Evolutionary conservation across 352 stramenopile genomes (phyloP), one percentile per base, ranked within the genome.

Genomic region (Thalassiosira pacifica): DNA sequence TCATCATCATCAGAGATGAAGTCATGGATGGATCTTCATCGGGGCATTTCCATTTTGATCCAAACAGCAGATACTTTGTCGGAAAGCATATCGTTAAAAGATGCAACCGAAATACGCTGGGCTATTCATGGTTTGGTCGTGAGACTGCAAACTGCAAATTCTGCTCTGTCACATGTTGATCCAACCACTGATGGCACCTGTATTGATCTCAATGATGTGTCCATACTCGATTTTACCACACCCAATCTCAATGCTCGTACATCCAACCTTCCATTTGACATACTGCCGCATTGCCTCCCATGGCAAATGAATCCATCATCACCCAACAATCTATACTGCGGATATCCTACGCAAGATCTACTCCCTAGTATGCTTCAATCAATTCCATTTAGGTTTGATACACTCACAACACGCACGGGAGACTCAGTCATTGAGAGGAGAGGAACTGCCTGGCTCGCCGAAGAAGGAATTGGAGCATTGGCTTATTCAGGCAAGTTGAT

Each of bases 401-500:
- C 84, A 37, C 83, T 93, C 65, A 84, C 80, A 22, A 93, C 89
- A 77, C 75, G 86, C 55, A 90, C 71, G 6, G 89, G 89, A n/a
- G 34, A 67, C 29, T 77, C 68, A n/a, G 89, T 93, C 0, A 72
- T 70, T 66, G 89, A 93, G 83, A 78, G 89, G 59, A 34, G 89
- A 57, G 86, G 88, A 2, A 93, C 89, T 19, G 81, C 89, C 27
- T 93, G 89, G 89, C 61, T 93, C 32, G 89, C 84, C 0, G 83
- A 90, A 68, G 52, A 83, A 24, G 86, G 76, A 37, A 92, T 93
- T 63, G 89, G 89, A 27, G 70, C 83, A 3, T 66, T 93, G 32
- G 89, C 89, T 5, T 93, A 93, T 71, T 90, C 80, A 73, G 89
- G 89, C 10, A 92, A 93, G 81, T 72, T 93, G 34, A 93, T 93